These are phyloP conservation scores for Talaromyces sp. DNA, from an alignment of 2,329 filamentous ascomycete genomes.

Conservation along the genomic window DNA sequence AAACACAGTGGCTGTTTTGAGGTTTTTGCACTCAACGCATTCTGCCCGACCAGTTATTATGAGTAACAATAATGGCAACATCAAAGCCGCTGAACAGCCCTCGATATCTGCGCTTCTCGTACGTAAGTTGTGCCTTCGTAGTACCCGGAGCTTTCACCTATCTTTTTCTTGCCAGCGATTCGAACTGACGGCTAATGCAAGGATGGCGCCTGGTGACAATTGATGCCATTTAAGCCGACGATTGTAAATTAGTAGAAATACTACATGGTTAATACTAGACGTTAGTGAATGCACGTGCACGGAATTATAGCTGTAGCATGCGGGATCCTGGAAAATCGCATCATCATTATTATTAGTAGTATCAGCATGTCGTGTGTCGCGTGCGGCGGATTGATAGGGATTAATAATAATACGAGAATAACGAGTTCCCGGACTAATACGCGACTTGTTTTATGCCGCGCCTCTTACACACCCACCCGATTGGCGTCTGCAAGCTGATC, in stretches of 20 bases:
- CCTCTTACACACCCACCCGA: not conserved
- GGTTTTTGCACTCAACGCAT: not conserved
- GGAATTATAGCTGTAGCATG: not conserved
- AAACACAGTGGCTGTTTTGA: not conserved
- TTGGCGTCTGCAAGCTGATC: not conserved
- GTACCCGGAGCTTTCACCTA: not conserved
- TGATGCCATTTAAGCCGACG: not conserved
- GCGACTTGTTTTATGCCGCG: no score
- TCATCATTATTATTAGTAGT: not conserved
- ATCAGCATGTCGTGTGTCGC: not conserved
- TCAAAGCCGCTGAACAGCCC: not conserved
- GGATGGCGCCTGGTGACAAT: not conserved
- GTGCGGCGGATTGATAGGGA: not conserved
- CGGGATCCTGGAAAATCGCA: not conserved
- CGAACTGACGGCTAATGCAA: not conserved
- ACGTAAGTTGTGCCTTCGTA: not conserved
- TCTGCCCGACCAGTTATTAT: not conserved
- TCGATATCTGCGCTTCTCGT: not conserved
- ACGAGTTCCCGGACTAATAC: not conserved
- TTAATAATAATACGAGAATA: not conserved
- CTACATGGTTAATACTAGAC: not conserved
- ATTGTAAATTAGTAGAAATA: not conserved
- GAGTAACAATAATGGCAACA: not conserved
- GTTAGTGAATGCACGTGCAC: not conserved
- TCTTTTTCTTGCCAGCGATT: not conserved